Percentiles rank a stretch among this genome's conserved stretches.
Conservation (phyloP, 768 basidiomycete species). For the Leccinum subgranulosum region DNA sequence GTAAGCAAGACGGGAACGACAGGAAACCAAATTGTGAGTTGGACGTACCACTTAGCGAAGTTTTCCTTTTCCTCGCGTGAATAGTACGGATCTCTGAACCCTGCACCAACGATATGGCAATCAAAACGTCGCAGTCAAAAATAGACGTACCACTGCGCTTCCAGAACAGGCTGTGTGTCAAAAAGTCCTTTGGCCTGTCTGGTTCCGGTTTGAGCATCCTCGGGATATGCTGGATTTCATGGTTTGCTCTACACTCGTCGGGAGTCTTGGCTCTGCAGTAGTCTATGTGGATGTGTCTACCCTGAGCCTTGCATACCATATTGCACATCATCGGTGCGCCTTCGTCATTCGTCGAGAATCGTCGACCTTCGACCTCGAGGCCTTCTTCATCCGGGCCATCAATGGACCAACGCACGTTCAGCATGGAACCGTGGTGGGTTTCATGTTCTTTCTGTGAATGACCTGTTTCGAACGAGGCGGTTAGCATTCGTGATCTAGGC, state of each 20-base stretch:
- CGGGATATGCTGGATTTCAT: constrained; percentile 45
- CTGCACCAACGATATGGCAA: background rate
- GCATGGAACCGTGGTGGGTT: constrained; percentile 62
- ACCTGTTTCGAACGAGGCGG: constrained; percentile 30
- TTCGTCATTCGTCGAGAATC: constrained; percentile 49
- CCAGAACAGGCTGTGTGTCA: constrained; percentile 56
- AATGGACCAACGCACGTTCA: constrained; percentile 50
- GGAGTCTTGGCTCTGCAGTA: constrained; percentile 43
- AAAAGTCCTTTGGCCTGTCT: constrained; percentile 47
- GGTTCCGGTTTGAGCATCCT: constrained; percentile 43
- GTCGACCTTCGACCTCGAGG: constrained; percentile 51
- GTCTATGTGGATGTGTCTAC: constrained; percentile 54
- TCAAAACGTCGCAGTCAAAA: background rate
- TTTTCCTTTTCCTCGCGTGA: no score
- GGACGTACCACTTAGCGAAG: no score
- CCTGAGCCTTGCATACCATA: constrained; percentile 48
- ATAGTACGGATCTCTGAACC: no score
- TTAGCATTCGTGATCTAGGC: background rate
- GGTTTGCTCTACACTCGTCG: constrained; percentile 34
- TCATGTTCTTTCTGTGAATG: constrained; percentile 58
- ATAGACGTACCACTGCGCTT: constrained; percentile 45
- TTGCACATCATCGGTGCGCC: constrained; percentile 65
- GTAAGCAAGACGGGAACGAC: no score
- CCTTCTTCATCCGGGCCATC: constrained; percentile 46
- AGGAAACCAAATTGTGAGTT: no score